phyloP scores from a whole-genome alignment of 768 basidiomycete species.

The Collybiopsis confluens region DNA sequence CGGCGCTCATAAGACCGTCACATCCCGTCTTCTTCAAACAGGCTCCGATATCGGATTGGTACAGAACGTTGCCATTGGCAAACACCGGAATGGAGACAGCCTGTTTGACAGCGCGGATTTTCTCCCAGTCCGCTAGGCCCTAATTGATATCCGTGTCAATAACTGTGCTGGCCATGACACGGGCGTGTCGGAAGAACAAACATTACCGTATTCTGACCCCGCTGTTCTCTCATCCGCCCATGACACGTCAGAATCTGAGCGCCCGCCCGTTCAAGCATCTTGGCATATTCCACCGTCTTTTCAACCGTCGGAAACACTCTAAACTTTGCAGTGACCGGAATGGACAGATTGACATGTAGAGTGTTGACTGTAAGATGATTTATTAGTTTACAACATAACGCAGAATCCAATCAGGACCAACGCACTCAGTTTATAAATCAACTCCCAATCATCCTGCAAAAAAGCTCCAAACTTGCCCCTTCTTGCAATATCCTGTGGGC shows the following conservation, averaged over 20 bases:
- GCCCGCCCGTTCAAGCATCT: constrained; percentile 93
- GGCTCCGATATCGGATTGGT: constrained; percentile 71
- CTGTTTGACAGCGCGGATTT: constrained; percentile 88
- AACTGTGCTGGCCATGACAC: background rate
- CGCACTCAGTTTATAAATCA: constrained; percentile 77
- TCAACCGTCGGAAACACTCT: constrained; percentile 82
- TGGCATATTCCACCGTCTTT: constrained; percentile 89
- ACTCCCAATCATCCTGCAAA: constrained; percentile 92
- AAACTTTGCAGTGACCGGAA: constrained; percentile 98
- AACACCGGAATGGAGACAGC: constrained; percentile 91
- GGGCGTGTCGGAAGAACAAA: background rate
- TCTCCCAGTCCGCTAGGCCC: constrained; percentile 86
- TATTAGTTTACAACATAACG: background rate
- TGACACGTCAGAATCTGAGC: constrained; percentile 95
- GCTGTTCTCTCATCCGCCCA: constrained; percentile 86
- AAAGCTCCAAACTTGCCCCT: constrained; percentile 86
- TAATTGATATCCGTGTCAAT: constrained; percentile 19
- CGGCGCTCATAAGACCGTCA: constrained; percentile 93
- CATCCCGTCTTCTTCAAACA: constrained; percentile 84
- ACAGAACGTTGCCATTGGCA: constrained; percentile 95
- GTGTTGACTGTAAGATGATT: constrained; percentile 60
- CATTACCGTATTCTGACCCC: constrained; percentile 74
- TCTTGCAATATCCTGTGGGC: constrained; percentile 93
- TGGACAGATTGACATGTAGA: constrained; percentile 73
- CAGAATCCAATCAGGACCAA: constrained; percentile 9